Evolutionary conservation across 2,329 filamentous ascomycete species (phyloP).

Genomic region (Colletotrichum godetiae): DNA sequence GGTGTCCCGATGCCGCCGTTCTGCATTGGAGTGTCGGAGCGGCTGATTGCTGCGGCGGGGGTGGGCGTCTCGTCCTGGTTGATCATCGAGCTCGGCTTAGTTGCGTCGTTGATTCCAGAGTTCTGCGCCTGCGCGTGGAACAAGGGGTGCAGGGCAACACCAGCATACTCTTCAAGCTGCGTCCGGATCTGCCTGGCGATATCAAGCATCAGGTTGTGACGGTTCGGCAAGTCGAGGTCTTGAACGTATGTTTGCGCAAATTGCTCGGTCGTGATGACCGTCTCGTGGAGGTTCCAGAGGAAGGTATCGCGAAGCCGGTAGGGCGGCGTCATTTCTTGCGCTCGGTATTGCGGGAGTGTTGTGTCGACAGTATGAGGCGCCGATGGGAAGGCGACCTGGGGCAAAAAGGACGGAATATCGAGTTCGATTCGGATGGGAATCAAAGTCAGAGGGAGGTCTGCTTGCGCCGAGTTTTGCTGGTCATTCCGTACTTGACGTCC

Average conservation of each 20-base stretch:
- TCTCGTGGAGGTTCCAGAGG: slow-evolving; percentile 97
- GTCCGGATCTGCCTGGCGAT: slow-evolving; percentile 95
- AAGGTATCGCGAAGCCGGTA: slow-evolving; percentile 96
- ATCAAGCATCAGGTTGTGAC: slow-evolving; percentile 75
- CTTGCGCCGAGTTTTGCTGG: slow-evolving; percentile 71
- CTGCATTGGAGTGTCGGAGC: slow-evolving; percentile 67
- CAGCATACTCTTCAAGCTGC: slow-evolving; percentile 95
- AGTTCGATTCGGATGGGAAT: slow-evolving; percentile 97
- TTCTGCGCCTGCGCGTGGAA: slow-evolving; percentile 73
- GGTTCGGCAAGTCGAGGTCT: slow-evolving; percentile 89
- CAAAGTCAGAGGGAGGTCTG: slow-evolving; percentile 85
- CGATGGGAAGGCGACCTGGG: slow-evolving; percentile 73
- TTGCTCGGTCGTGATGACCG: slow-evolving; percentile 91
- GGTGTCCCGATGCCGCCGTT: slow-evolving; percentile 64
- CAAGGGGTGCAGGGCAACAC: slow-evolving; percentile 90
- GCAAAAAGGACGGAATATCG: slow-evolving; percentile 84
- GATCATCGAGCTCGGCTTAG: slow-evolving; percentile 43
- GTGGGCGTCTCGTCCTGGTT: slow-evolving; percentile 53
- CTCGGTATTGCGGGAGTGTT: slow-evolving; percentile 80
- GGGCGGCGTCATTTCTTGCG: slow-evolving; percentile 81
- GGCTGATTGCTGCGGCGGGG: slow-evolving; percentile 52
- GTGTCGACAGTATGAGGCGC: slow-evolving; percentile 69
- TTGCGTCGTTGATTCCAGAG: slow-evolving; percentile 40
- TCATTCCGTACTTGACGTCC: slow-evolving; percentile 66
- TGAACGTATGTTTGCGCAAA: slow-evolving; percentile 93